Base-by-base conservation (phyloP, 2,329 filamentous ascomycete genomes). In the Botrytis fabae region DNA sequence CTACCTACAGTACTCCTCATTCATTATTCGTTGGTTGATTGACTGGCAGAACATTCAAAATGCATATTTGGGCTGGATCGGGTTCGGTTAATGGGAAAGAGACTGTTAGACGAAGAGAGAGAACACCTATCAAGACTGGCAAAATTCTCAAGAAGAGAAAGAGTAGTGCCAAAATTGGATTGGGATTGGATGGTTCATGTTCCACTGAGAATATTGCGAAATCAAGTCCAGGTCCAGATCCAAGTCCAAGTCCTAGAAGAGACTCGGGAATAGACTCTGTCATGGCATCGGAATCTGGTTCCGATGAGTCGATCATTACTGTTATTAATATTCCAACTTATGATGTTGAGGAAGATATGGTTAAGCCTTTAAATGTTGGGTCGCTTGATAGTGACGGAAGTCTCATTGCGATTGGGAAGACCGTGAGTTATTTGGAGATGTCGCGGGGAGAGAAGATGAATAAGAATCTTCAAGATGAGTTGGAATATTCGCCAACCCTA, bases 41-140 rank as follows among this genome's bases (percentile, higher is more conserved):
- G 51, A 18, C 32, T 32, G 51, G 1, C 22, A 51, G 4, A 38
- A n/a, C 6, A 57, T 25, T 68, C 35, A 42, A 68, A 22, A 57
- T 68, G 65, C 65, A 68, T 14, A 57, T 68, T n/a, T 68, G 65
- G 65, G 65, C 65, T 42, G 65, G 65, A 10, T 68, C 65, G 14
- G 65, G 65, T 42, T 57, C 48, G 25, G 40, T 18, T 25, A 68
- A 28, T 20, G 65, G 65, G 4, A 68, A 42, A 10, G 65, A 57
- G 6, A 68, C 65, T 2, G 35, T 68, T 68, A 40, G 65, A 57
- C 35, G 65, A 42, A 68, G 38, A 42, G 10, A 51, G 38, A 57
- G 18, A 51, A 25, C 48, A 3, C 65, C 65, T 42, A 28, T 32
- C 8, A 68, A 68, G 35, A 42, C 48, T 32, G 18, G 35, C 4